Evolutionary conservation across 2,329 filamentous ascomycete genomes (phyloP), one percentile per base, ranked within the genome.

Genomic region (Penicillium sp.): DNA sequence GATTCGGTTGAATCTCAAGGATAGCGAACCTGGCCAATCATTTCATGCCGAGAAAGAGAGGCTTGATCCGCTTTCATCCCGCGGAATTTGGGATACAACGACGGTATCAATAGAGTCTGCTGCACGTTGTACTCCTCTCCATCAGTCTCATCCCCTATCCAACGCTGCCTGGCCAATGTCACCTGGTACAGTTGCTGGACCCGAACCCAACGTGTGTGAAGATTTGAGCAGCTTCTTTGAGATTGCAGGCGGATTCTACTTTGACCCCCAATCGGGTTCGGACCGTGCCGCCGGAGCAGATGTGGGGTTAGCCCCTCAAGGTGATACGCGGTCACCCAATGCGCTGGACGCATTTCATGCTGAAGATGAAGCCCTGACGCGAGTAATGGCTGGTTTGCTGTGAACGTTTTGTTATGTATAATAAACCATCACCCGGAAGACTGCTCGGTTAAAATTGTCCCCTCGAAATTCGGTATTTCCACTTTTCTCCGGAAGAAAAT

Each of bases 201-300:
- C 50, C 0, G 60, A 66, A 25, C 53, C 63, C 0, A 69, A 70
- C 29, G 63, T 59, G 25, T 74, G 75, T 36, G 72, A 82, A 57
- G 84, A 87, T 62, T 67, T 87, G 43, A 85, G 83, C 5, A 84
- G 77, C 58, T 73, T 86, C 59, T 87, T 87, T 58, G 84, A 86
- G 63, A 81, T 84, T 52, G 84, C 83, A 0, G 84, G 84, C 0
- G 81, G 78, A 0, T 51, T 74, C 4, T 73, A 73, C 19, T 70
- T 72, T 39, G 69, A 71, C 50, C 60, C 66, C 9, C 44, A 44
- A 2, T 13, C 53, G 2, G 52, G 44, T 2, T 40, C 55, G 15
- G 62, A 66, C 9, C 43, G 55, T 11, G 40, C 53, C 3, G 39
- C 31, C 4, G 61, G 46, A 11, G 53, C 36, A 27, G 59, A 49